Conservation (phyloP, 139 green algal species). For the Chlorella vulgaris region DNA sequence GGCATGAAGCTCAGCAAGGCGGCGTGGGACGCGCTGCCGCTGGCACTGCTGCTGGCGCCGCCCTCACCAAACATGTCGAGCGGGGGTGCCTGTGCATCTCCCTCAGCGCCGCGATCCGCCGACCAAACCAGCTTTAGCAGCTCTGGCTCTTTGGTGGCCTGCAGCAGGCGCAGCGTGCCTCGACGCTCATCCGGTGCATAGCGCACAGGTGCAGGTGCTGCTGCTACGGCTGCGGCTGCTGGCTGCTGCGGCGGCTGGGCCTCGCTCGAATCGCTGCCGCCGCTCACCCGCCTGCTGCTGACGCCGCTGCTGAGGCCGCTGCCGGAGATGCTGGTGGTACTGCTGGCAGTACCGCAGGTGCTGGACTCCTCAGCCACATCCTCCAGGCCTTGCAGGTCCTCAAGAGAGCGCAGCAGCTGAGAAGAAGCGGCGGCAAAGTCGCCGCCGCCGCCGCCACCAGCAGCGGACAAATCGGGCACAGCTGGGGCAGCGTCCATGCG, state of each 20-base stretch:
- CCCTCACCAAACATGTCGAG: slow-evolving; percentile 22
- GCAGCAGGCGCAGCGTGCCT: slow-evolving; percentile 34
- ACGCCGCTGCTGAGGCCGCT: background rate
- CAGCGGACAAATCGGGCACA: background rate
- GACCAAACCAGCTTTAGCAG: slow-evolving; percentile 26
- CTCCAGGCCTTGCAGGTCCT: background rate
- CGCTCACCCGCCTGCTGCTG: no score
- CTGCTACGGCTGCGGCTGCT: background rate
- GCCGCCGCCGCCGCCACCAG: background rate
- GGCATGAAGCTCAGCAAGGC: slow-evolving; percentile 18
- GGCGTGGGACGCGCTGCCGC: background rate
- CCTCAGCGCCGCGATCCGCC: background rate
- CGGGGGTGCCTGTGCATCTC: background rate
- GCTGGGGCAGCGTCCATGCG: slow-evolving; percentile 2
- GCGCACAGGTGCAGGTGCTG: background rate
- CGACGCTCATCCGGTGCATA: background rate
- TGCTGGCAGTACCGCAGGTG: background rate
- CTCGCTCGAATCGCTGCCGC: background rate
- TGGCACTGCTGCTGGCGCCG: background rate
- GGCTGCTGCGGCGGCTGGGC: background rate
- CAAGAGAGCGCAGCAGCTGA: slow-evolving; percentile 6
- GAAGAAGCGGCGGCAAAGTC: slow-evolving; percentile 1
- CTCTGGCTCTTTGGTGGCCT: slow-evolving; percentile 20
- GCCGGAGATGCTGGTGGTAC: background rate
- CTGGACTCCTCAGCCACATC: background rate